A percentile compares a stretch with the other conserved stretches of the same genome.
Evolutionary conservation across 768 basidiomycete genomes (phyloP).

Genomic region (Suillus subluteus): DNA sequence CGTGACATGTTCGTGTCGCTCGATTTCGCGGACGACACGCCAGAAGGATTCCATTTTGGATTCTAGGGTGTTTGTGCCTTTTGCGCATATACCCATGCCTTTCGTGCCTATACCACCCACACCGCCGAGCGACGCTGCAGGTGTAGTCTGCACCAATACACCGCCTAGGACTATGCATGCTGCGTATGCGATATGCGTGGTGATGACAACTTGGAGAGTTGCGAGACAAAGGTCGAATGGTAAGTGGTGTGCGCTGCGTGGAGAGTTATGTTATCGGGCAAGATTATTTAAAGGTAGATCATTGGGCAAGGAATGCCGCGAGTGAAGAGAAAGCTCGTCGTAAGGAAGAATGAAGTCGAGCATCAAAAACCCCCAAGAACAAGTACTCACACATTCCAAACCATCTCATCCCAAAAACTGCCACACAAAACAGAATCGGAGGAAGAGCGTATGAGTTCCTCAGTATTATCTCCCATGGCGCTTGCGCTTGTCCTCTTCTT

Average conservation of each 20-base stretch:
- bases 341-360: too few relatives aligned
- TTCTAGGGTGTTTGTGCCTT: slow-evolving; percentile 31
- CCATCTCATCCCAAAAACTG: slow-evolving; percentile 56
- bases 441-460: slow-evolving; percentile 77
- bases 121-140: slow-evolving; percentile 35
- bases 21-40: slow-evolving; percentile 86
- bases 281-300: not conserved
- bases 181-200: slow-evolving; percentile 67
- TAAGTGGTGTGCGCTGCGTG: slow-evolving; percentile 50
- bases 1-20: slow-evolving; percentile 80
- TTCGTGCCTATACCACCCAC: not conserved
- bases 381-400: slow-evolving; percentile 36
- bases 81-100: not conserved
- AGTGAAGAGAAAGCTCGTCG: not conserved
- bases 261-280: not conserved
- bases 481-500: not conserved
- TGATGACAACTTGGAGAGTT: slow-evolving; percentile 67
- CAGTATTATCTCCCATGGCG: slow-evolving; percentile 39
- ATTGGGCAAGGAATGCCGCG: not conserved
- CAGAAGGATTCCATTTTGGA: slow-evolving; percentile 83
- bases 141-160: slow-evolving; percentile 70
- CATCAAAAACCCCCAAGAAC: too few relatives aligned
- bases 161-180: slow-evolving; percentile 84
- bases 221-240: slow-evolving; percentile 85
- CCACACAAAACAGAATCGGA: slow-evolving; percentile 59